Evolutionary conservation across 306 rosid species (phyloP).

Genomic region (Morella rubra): DNA sequence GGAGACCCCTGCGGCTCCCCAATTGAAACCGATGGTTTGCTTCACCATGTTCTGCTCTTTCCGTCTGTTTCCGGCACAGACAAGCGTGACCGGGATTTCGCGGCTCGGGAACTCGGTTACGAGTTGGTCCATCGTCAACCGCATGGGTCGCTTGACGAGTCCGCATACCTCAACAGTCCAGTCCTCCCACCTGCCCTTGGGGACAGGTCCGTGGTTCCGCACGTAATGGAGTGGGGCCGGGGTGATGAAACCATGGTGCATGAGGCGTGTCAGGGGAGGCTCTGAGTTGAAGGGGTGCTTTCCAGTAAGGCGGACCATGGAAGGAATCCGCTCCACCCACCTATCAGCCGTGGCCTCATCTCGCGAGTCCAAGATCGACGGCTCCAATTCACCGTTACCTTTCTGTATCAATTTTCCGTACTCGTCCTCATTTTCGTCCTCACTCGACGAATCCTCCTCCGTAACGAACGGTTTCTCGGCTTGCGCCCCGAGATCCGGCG

Average conservation of each 20-base stretch:
- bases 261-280: constrained; percentile 60
- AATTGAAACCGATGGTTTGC: constrained; percentile 69
- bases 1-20: constrained; percentile 75
- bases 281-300: constrained; percentile 83
- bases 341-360: constrained; percentile 70
- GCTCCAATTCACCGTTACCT: constrained; percentile 46
- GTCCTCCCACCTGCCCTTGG: constrained; percentile 51
- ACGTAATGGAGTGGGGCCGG: constrained; percentile 83
- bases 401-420: constrained; percentile 30
- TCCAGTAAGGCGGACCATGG: constrained; percentile 71
- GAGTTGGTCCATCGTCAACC: constrained; percentile 66
- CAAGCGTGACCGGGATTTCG: constrained; percentile 58
- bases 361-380: constrained; percentile 50
- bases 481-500: constrained; percentile 26
- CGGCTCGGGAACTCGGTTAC: constrained; percentile 44
- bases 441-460: constrained; percentile 38
- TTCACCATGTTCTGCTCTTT: constrained; percentile 86
- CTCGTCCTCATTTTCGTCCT: constrained; percentile 32
- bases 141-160: constrained; percentile 49
- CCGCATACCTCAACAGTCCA: constrained; percentile 75
- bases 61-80: constrained; percentile 75
- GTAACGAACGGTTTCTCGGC: neutral
- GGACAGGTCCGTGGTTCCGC: constrained; percentile 74
- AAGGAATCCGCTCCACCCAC: constrained; percentile 67
- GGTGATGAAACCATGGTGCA: constrained; percentile 81